Conservation (phyloP, 2,329 filamentous ascomycete genomes). For the Stemphylium lycopersici region DNA sequence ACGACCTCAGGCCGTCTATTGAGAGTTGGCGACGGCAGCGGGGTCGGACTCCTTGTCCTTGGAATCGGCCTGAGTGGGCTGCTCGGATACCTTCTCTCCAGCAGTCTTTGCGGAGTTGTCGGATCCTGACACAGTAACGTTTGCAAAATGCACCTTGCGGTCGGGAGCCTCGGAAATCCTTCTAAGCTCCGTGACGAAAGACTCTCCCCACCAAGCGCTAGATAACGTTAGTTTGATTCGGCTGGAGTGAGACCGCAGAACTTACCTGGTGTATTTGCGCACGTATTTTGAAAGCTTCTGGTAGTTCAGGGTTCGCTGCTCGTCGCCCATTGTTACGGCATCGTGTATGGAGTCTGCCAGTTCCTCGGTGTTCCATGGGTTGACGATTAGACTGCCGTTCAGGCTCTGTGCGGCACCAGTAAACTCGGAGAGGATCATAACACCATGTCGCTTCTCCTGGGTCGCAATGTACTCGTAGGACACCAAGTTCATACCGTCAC, state of each 20-base stretch:
- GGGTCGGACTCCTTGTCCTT: conserved; percentile 26
- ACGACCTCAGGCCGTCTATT: conserved; percentile 1
- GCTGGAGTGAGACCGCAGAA: not conserved
- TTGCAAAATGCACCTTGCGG: conserved; percentile 51
- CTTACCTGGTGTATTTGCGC: conserved; percentile 87
- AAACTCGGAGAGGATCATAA: conserved; percentile 95
- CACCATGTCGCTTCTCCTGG: conserved; percentile 86
- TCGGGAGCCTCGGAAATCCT: conserved; percentile 62
- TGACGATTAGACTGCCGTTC: conserved; percentile 91
- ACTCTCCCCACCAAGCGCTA: conserved; percentile 93
- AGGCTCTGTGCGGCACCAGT: conserved; percentile 93
- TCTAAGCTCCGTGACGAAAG: conserved; percentile 83
- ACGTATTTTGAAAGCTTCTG: conserved; percentile 93
- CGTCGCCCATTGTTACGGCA: conserved; percentile 93
- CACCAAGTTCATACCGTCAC: conserved; percentile 98
- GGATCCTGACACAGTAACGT: conserved; percentile 12
- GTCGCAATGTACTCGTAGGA: conserved; percentile 98
- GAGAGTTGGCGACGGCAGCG: conserved; percentile 12
- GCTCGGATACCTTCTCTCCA: conserved; percentile 4
- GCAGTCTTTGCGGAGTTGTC: conserved; percentile 6
- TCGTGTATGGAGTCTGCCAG: conserved; percentile 91
- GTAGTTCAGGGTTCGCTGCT: conserved; percentile 85
- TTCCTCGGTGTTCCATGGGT: conserved; percentile 98
- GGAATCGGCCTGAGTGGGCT: not conserved
- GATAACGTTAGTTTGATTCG: conserved; percentile 24